Evolutionary conservation across 2,329 filamentous ascomycete genomes (phyloP), one percentile per base, ranked within the genome.

Genomic region (Colletotrichum acutatum): DNA sequence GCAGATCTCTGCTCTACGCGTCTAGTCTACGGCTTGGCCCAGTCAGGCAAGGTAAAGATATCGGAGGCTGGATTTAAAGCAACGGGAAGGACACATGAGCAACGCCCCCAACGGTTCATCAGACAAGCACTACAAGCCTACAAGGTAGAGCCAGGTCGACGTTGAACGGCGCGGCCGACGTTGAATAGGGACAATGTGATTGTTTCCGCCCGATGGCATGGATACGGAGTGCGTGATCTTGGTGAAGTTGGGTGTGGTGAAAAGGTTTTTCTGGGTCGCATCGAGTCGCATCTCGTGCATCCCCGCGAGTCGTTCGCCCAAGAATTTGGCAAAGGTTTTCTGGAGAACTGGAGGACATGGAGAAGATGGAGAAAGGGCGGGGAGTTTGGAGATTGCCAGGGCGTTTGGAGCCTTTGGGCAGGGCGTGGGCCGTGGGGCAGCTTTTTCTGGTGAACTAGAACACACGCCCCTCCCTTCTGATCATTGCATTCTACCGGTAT

Each of bases 251-350:
- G 19, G 19, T 49, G 32, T 64, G 62, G 46, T n/a, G 24, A 14
- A 56, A 71, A 54, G 56, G 7, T 32, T 70, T 65, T 66, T 54
- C 57, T 37, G 22, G 28, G 37, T 53, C 3, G 22, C 30, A 14
- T 53, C 53, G 4, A 6, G 46, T 28, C 30, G 19, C 8, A 49
- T 22, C 8, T 11, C 3, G 19, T 42, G 37, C 37, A 42, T 42
- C 37, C 16, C 68, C 68, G 63, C 63, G 63, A 67, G 63, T 71
- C 63, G 64, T 32, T 49, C 24, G 54, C 54, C 68, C 68, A 37
- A 26, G 19, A 54, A 28, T 34, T 42, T 46, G 63, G 28, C 68
- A n/a, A 67, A 71, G 68, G 68, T 71, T 71, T 71, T 71, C 68
- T 61, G 68, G 68, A 56, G 37, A 42, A 42, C 37, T 42, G 56